Percentiles rank a stretch among this genome's conserved stretches.
These are phyloP conservation scores for Closterium sp. DNA, from an alignment of 139 green algal species.

Conservation along the genomic window DNA sequence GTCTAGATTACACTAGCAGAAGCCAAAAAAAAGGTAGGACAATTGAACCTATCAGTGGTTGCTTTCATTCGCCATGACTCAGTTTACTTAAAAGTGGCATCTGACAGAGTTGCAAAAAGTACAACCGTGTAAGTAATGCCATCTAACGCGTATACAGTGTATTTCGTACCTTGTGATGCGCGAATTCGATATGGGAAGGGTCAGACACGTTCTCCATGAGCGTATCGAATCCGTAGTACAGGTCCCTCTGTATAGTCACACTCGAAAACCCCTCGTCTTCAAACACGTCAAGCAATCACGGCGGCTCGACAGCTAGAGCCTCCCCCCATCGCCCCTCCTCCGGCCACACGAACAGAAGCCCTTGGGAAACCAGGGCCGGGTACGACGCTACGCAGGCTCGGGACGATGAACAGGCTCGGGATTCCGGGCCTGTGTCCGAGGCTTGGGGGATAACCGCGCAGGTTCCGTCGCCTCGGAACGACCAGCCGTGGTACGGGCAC, in stretches of 20 bases:
- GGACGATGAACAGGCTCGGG: neutral
- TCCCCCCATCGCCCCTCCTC: constrained; percentile 1
- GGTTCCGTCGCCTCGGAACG: constrained; percentile 31
- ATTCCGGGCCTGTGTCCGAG: neutral
- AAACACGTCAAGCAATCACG: constrained; percentile 24
- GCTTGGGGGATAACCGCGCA: constrained; percentile 41
- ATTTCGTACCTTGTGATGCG: constrained; percentile 42
- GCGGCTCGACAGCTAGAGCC: neutral
- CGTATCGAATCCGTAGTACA: constrained; percentile 54
- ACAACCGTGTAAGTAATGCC: neutral
- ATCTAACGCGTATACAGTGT: neutral
- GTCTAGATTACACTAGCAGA: no score
- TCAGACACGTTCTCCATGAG: constrained; percentile 56
- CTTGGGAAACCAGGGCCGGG: constrained; percentile 9
- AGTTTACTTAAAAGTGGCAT: no score
- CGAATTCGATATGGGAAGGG: constrained; percentile 51
- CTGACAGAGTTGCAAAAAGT: no score
- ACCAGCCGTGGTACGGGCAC: constrained; percentile 60
- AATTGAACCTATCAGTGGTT: no score
- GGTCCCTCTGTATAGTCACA: constrained; percentile 47
- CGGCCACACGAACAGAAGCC: constrained; percentile 46
- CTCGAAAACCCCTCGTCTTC: constrained; percentile 36
- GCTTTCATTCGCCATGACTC: no score
- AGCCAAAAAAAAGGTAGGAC: no score
- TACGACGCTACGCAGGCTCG: constrained; percentile 9